phyloP scores from a whole-genome alignment of 768 basidiomycete genomes.

The Roridomyces roridus region DNA sequence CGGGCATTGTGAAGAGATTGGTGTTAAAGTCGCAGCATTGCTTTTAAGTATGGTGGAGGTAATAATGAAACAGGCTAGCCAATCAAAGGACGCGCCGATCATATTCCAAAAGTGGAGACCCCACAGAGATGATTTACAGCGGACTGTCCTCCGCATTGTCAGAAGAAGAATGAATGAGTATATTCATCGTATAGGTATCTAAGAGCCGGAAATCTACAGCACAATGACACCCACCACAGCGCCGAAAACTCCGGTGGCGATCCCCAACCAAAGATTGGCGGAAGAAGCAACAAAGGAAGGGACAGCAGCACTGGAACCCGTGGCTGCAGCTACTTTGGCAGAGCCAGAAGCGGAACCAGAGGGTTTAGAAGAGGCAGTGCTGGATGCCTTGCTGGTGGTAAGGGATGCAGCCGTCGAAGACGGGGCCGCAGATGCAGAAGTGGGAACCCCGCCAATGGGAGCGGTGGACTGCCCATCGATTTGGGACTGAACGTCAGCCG shows the following conservation, averaged over 20 bases:
- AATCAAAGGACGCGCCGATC: no score
- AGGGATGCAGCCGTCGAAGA: constrained; percentile 29
- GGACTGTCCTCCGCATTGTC: no score
- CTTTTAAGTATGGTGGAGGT: background rate
- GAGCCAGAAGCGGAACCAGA: constrained; percentile 29
- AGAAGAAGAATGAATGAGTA: background rate
- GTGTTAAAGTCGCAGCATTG: constrained; percentile 15
- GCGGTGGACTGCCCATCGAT: constrained; percentile 69
- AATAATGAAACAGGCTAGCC: constrained; percentile 6
- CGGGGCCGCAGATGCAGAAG: constrained; percentile 35
- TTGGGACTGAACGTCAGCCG: constrained; percentile 54
- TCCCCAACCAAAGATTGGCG: constrained; percentile 10
- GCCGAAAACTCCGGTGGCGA: constrained; percentile 33
- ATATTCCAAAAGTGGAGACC: background rate
- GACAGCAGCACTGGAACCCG: constrained; percentile 29
- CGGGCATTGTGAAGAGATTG: constrained; percentile 3
- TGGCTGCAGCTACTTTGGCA: constrained; percentile 24
- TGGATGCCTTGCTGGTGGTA: constrained; percentile 25
- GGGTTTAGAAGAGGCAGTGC: constrained; percentile 15
- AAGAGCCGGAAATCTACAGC: constrained; percentile 34
- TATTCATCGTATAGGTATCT: background rate
- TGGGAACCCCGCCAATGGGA: constrained; percentile 51
- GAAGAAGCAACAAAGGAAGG: constrained; percentile 7
- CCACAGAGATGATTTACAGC: background rate
- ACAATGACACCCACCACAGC: constrained; percentile 43